A percentile compares a stretch with the other conserved stretches of the same genome.
phyloP scores from a whole-genome alignment of 768 basidiomycete species.

The Inosperma sp. region DNA sequence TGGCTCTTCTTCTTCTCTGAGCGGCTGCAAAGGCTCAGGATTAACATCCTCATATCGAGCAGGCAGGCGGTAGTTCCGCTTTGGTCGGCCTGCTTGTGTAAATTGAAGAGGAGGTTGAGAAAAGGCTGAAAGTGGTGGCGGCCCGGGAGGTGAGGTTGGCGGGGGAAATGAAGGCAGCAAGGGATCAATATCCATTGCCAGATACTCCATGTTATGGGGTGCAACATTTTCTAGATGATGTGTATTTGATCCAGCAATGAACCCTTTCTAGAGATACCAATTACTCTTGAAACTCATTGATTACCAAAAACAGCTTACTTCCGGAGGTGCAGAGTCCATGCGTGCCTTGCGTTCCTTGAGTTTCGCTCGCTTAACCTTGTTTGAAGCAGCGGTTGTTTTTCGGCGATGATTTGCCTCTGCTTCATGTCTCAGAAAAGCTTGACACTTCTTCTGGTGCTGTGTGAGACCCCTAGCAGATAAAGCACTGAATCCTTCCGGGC shows the following conservation, averaged over 20 bases:
- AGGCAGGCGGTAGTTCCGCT: conserved; percentile 5
- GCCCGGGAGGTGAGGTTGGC: neutral
- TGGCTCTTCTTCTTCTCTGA: neutral
- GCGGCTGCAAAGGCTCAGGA: neutral
- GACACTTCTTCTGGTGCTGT: conserved; percentile 16
- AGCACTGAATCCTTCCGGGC: conserved; percentile 11
- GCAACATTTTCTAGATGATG: no score
- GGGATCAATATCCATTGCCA: conserved; percentile 9
- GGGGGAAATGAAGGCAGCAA: conserved; percentile 6
- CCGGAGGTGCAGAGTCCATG: conserved; percentile 3
- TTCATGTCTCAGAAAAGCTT: conserved; percentile 10
- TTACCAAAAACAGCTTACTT: conserved; percentile 8
- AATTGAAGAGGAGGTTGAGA: conserved; percentile 10
- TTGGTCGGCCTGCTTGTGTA: conserved; percentile 15
- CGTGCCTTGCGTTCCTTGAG: conserved; percentile 12
- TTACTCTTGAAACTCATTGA: conserved; percentile 3
- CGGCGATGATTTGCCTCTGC: conserved; percentile 4
- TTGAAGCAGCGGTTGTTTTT: conserved; percentile 10
- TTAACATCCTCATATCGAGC: neutral
- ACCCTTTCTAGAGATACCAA: conserved; percentile 6
- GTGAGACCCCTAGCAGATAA: conserved; percentile 8
- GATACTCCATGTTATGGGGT: conserved; percentile 5
- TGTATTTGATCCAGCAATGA: conserved; percentile 8
- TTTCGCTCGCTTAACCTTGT: conserved; percentile 8
- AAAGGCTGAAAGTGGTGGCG: conserved; percentile 6